Base-by-base conservation (phyloP, 1,284 basidiomycete species). In the Microbotryum saponariae region DNA sequence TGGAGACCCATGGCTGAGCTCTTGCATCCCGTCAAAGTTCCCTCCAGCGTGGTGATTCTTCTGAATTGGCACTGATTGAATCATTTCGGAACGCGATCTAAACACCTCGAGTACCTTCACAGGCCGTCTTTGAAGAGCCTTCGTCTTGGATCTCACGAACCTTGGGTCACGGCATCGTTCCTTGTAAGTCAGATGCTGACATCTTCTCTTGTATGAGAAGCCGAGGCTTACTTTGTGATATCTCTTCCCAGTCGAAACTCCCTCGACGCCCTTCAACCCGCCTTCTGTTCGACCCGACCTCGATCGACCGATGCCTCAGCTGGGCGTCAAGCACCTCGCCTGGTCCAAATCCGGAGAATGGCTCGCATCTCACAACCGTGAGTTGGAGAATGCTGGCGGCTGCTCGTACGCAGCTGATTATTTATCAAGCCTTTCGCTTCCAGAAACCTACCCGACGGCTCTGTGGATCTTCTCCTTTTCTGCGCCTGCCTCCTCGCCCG, bases 61-160 rank as follows among this genome's bases (percentile, higher is more conserved):
- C 3, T 25, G 0, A 21, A 6, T 14, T 16, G 23, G 23, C 7
- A 25, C 18, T 33, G 16, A 10, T 18, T 8, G 10, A 21, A 16
- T 33, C n/a, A 7, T 6, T 42, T n/a, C 14, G 33, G 18, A 6
- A 42, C 21, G 6, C 9, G 48, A 21, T 25, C 53, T 31, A 51
- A 56, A 6, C 25, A 20, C 2, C 9, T 16, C 27, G 65, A 68
- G n/a, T 54, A 70, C 20, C 58, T 71, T 20, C 60, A 25, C 45
- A 58, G 58, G 46, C 37, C 21, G 66, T 69, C 7, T 76, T 73
- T 71, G 58, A 61, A 7, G 74, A 75, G 53, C 73, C 73, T 10
- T 21, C 52, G 4, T 68, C 59, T 14, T 74, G 73, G 73, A 68
- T 74, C 0, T 72, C 74, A 47, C 67, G 69, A 42, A 75, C 73